Evolutionary conservation across 1,284 basidiomycete species (phyloP).

Genomic region (Boletellus deceptivus): DNA sequence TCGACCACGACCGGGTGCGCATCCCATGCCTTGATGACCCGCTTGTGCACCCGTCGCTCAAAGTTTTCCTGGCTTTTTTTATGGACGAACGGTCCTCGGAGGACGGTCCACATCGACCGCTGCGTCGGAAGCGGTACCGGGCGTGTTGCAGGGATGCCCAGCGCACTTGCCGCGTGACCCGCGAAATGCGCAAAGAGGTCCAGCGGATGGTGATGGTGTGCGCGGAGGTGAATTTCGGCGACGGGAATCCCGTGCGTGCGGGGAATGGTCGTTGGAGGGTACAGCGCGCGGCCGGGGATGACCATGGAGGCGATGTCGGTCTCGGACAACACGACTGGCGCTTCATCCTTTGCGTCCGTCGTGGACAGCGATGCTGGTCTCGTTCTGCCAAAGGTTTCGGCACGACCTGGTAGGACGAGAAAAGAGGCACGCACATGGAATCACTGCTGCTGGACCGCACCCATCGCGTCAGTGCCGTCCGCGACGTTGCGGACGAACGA

Average conservation of each 20-base stretch:
- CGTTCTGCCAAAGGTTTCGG: conserved; percentile 3
- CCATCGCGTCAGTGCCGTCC: conserved; percentile 21
- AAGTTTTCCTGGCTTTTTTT: conserved; percentile 98
- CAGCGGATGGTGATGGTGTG: conserved; percentile 68
- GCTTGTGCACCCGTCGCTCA: conserved; percentile 79
- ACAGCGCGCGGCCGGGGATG: conserved; percentile 57
- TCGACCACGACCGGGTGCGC: conserved; percentile 79
- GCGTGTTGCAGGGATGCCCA: conserved; percentile 80
- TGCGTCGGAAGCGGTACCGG: conserved; percentile 73
- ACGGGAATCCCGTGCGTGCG: conserved; percentile 75
- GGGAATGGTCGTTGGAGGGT: conserved; percentile 54
- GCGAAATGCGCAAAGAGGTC: conserved; percentile 86
- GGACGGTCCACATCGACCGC: conserved; percentile 85
- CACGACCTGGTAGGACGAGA: neutral
- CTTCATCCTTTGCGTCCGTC: conserved; percentile 3
- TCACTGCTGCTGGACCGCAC: conserved; percentile 14
- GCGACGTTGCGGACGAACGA: conserved; percentile 16
- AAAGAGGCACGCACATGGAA: conserved; percentile 13
- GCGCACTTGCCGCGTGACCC: conserved; percentile 76
- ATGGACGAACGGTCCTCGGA: conserved; percentile 84
- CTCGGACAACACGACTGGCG: conserved; percentile 36
- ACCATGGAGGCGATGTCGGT: conserved; percentile 49
- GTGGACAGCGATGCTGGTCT: conserved; percentile 3
- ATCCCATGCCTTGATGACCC: conserved; percentile 90
- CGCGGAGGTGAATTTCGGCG: conserved; percentile 82